Evolutionary conservation across 2,329 filamentous ascomycete species (phyloP), one percentile per base, ranked within the genome.

Genomic region (Arthrobotrys iridis): DNA sequence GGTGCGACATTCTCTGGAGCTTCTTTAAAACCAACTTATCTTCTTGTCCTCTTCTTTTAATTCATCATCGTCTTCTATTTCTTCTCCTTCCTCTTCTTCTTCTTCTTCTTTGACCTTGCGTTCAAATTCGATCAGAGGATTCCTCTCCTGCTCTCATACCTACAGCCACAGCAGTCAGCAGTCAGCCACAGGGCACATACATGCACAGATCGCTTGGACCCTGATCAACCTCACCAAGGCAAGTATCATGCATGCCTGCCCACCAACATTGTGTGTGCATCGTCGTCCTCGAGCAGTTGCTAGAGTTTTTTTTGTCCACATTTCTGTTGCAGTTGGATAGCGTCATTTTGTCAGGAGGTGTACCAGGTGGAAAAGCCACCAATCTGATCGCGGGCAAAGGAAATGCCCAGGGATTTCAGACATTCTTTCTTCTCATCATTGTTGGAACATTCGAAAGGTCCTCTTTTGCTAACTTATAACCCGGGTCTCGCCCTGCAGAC

Each of bases 241-340:
- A 57, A 5, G 7, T 37, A 28, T 8, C 43, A 24, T 30, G 45
- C 13, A 52, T 33, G 46, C 46, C 30, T 33, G 11, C 46, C 18
- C 50, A 10, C 22, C 45, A 52, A 24, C 26, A 20, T n/a, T 28
- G 24, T n/a, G 26, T 52, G 10, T 35, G 11, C 37, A 11, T 5
- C 4, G 28, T 5, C 28, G n/a, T 33, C 4, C 28, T 33, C 11
- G 20, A 11, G 13, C 10, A 57, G 40, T 60, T 60, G 37, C 35
- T 45, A 33, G n/a, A 26, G 24, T 33, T 41, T 22, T 55, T 48
- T 33, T 41, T 22, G 43, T 48, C 66, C 35, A 58, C 68, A 73
- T 73, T 73, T 60, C 59, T 65, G 41, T 73, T 55, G 68, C 59
- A 59, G 68, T 35, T 50, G 50, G 33, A 65, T 65, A 73, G 68